phyloP scores from a whole-genome alignment of 2,329 filamentous ascomycete species.

The Aspergillus transmontanensis region DNA sequence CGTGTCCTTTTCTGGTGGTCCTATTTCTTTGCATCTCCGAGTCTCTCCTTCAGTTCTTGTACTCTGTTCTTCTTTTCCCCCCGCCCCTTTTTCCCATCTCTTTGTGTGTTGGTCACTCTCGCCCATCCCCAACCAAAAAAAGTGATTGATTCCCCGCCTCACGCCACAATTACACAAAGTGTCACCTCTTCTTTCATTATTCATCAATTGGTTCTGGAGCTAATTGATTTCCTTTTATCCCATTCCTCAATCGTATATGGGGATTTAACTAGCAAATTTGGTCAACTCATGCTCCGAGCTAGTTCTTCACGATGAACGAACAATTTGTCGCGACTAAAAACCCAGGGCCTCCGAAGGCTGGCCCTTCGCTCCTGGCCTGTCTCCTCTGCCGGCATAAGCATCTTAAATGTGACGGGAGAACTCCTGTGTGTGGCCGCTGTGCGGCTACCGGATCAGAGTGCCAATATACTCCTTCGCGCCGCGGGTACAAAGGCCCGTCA shows the following conservation, averaged over 20 bases:
- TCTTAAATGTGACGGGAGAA: conserved; percentile 73
- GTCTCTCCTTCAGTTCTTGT: background rate
- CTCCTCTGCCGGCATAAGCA: conserved; percentile 60
- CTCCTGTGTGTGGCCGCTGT: conserved; percentile 69
- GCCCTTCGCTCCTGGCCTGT: conserved; percentile 50
- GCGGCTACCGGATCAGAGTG: conserved; percentile 61
- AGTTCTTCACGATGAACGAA: conserved; percentile 29
- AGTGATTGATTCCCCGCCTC: background rate
- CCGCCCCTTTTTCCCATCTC: background rate
- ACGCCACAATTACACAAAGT: conserved; percentile 5
- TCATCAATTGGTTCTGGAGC: background rate
- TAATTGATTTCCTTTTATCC: conserved; percentile 1
- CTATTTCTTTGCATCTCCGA: background rate
- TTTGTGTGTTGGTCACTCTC: background rate
- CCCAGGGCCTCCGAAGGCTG: conserved; percentile 27
- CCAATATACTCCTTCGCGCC: conserved; percentile 71
- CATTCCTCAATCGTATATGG: background rate
- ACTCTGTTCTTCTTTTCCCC: too few species aligned
- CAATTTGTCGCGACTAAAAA: conserved; percentile 22
- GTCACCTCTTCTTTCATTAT: conserved; percentile 3
- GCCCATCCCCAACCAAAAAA: background rate
- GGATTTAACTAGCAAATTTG: background rate
- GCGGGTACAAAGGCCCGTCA: conserved; percentile 73
- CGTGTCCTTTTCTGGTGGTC: background rate
- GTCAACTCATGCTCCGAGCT: background rate